These are phyloP conservation scores for Leccinum uliginosum DNA, from an alignment of 768 basidiomycete genomes.

Conservation along the genomic window DNA sequence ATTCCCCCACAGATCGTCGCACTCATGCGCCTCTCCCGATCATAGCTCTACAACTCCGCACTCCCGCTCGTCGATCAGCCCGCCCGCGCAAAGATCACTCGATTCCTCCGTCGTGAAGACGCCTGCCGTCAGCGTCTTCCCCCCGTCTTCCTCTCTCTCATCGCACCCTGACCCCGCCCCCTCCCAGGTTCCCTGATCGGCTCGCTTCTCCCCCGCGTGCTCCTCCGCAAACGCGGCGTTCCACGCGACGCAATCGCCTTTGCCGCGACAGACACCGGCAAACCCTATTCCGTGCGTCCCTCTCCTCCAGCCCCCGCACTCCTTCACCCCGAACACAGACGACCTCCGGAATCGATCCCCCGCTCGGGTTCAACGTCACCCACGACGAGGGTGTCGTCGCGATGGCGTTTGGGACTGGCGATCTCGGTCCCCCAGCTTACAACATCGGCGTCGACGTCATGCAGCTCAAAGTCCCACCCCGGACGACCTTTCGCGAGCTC, in stretches of 20 bases:
- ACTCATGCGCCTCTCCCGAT: not conserved
- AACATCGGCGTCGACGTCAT: constrained; percentile 76
- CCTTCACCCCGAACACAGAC: constrained; percentile 35
- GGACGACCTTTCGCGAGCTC: constrained; percentile 56
- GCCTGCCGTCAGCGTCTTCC: constrained; percentile 52
- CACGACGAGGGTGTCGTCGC: constrained; percentile 75
- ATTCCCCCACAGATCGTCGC: not conserved
- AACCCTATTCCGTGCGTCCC: constrained; percentile 68
- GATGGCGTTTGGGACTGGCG: constrained; percentile 50
- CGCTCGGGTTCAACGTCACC: constrained; percentile 74
- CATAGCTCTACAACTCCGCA: constrained; percentile 63
- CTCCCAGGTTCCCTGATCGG: constrained; percentile 72
- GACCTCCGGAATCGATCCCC: constrained; percentile 41
- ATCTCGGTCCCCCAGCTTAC: constrained; percentile 53
- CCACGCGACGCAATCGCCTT: constrained; percentile 46
- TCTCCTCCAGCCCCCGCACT: not conserved
- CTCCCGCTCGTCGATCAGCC: constrained; percentile 55
- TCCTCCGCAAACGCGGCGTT: constrained; percentile 58
- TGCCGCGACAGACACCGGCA: constrained; percentile 55
- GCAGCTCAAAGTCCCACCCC: constrained; percentile 62
- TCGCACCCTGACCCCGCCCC: not conserved
- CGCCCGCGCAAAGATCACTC: constrained; percentile 52
- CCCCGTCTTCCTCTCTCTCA: not conserved
- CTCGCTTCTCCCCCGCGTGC: constrained; percentile 61
- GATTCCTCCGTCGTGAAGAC: constrained; percentile 70